Conservation (phyloP, 768 basidiomycete species). For the Lyophyllum semitale region DNA sequence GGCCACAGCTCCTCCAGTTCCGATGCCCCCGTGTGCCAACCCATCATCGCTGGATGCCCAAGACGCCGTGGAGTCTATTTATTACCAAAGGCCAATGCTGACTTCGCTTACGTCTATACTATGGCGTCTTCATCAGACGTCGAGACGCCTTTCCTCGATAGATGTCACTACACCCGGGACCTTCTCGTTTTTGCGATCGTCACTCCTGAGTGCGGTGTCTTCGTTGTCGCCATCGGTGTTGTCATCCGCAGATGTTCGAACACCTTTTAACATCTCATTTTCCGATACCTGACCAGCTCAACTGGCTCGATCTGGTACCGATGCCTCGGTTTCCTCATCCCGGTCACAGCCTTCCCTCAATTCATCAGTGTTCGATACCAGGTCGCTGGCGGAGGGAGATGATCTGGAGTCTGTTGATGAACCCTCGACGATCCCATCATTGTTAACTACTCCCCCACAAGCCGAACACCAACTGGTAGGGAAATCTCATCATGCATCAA, state of each 20-base stretch:
- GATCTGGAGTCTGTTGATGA: slow-evolving; percentile 27
- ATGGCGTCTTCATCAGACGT: slow-evolving; percentile 7
- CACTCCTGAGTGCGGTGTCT: slow-evolving; percentile 2
- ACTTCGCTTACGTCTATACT: slow-evolving; percentile 5
- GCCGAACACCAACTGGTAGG: slow-evolving; percentile 15
- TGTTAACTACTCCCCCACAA: slow-evolving; percentile 48
- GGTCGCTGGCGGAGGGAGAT: slow-evolving; percentile 33
- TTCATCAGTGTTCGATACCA: slow-evolving; percentile 36
- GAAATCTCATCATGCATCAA: not conserved
- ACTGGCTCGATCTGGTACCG: slow-evolving; percentile 22
- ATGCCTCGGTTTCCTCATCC: slow-evolving; percentile 30
- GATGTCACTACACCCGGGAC: slow-evolving; percentile 10
- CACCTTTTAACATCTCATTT: slow-evolving; percentile 30
- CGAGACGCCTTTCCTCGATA: slow-evolving; percentile 5
- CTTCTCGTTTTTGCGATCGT: slow-evolving; percentile 3
- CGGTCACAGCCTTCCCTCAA: slow-evolving; percentile 47
- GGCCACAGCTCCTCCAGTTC: slow-evolving; percentile 40
- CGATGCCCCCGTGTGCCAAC: slow-evolving; percentile 33
- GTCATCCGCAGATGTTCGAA: slow-evolving; percentile 11
- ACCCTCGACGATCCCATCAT: slow-evolving; percentile 54
- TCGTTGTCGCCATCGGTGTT: slow-evolving; percentile 5
- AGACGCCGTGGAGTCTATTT: slow-evolving; percentile 37
- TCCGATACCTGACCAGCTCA: slow-evolving; percentile 32
- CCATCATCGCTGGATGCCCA: slow-evolving; percentile 28
- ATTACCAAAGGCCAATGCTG: slow-evolving; percentile 9